Evolutionary conservation across 2,329 filamentous ascomycete genomes (phyloP), one percentile per base, ranked within the genome.

Genomic region (Penicillium sclerotiorum): DNA sequence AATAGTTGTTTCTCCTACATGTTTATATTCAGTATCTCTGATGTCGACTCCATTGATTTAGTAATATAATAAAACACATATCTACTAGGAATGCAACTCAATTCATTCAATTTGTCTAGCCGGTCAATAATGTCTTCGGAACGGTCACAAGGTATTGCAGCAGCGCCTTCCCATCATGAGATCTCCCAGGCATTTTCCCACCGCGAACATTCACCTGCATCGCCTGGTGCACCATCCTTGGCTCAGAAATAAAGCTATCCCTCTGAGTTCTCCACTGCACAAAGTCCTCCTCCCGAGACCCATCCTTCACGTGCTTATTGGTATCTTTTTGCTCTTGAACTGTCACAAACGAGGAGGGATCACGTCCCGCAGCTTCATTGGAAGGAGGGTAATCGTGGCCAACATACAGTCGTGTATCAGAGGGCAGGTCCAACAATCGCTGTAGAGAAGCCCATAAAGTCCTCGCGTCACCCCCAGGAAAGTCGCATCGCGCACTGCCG

Each of bases 401-500:
- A 0, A 74, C 75, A 69, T 77, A 83, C n/a, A 83, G 64, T 32
- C 70, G 74, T 17, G 70, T 69, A 13, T 77, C 55, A 0, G 61
- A 64, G 0, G 76, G 73, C 1, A 82, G 46, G 3, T 50, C 46
- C 0, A 82, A 63, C 0, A 83, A 64, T 23, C 61, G 61, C 23
- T 72, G 45, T 61, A 70, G 73, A 0, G 79, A 81, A 2, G 56
- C 35, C 50, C 68, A 83, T 2, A 82, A 66, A 2, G 58, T 60
- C 0, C 56, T 51, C 0, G 78, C 71, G 36, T 68, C 71, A 2
- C 80, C 79, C 2, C 75, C 76, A 0, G 80, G 79, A 46, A 82
- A 83, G 49, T 82, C 80, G 39, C 76, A 79, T 1, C 79, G 68
- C 0, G 78, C 78, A 0, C 73, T 74, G 9, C 78, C 78, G 15